Evolutionary conservation across 2,329 filamentous ascomycete species (phyloP).

Genomic region (Plectosphaerella sp.): DNA sequence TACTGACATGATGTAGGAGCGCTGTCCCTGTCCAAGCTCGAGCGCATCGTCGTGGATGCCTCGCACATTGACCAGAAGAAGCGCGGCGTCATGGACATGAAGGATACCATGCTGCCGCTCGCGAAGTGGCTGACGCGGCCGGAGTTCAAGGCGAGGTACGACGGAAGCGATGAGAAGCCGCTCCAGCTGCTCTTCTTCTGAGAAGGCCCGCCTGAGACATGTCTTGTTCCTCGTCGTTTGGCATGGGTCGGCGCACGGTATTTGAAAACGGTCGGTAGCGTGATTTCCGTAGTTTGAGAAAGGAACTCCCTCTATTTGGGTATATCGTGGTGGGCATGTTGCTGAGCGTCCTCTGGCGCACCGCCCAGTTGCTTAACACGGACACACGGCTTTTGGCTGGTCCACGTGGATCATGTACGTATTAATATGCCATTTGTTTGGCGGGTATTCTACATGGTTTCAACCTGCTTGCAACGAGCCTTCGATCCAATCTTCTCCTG

Average conservation of each 20-base stretch:
- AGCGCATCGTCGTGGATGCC: slow-evolving; percentile 82
- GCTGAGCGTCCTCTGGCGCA: no score
- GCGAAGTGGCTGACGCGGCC: slow-evolving; percentile 66
- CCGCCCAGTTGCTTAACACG: no score
- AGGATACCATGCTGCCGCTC: slow-evolving; percentile 80
- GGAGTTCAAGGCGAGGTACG: slow-evolving; percentile 69
- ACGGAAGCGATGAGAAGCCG: slow-evolving; percentile 46
- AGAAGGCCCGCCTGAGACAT: neutral
- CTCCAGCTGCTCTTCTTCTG: slow-evolving; percentile 64
- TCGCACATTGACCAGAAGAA: slow-evolving; percentile 95
- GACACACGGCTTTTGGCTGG: no score
- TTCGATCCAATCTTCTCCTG: neutral
- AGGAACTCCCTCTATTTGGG: no score
- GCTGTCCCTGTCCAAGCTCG: slow-evolving; percentile 65
- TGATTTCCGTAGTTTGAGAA: no score
- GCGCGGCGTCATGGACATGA: slow-evolving; percentile 90
- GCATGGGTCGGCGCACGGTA: no score
- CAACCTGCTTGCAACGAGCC: neutral
- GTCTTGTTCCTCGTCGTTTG: no score
- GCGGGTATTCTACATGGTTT: neutral
- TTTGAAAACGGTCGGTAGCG: no score
- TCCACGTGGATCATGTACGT: neutral
- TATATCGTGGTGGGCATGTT: no score
- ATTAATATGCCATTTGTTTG: neutral
- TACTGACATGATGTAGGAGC: slow-evolving; percentile 41